Percentiles rank a stretch among this genome's conserved stretches.
Conservation (phyloP, 225 moss, liverwort and hornwort genomes). For the Physcomitrellopsis africana region DNA sequence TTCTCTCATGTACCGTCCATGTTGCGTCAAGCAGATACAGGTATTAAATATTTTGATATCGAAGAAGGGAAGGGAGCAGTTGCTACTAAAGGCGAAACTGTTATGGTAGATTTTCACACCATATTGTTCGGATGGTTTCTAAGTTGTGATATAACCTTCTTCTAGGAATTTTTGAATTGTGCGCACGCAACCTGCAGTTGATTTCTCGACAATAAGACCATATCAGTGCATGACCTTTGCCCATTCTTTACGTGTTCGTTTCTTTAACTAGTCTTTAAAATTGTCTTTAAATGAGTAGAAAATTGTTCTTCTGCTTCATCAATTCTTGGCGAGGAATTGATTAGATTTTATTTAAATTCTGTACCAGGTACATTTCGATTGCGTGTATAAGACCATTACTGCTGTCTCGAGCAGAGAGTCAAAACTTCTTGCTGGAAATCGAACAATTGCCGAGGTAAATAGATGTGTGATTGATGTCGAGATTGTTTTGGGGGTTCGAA, state of each 20-base stretch:
- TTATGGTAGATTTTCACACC: conserved; percentile 41
- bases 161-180: conserved; percentile 1
- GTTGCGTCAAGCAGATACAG: conserved; percentile 55
- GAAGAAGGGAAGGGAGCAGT: conserved; percentile 56
- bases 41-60: conserved; percentile 65
- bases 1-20: conserved; percentile 38
- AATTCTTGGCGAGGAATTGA: conserved; percentile 23
- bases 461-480: background rate
- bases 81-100: conserved; percentile 58
- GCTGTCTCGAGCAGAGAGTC: conserved; percentile 79
- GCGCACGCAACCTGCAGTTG: background rate
- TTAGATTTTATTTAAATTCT: conserved; percentile 15
- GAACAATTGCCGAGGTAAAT: conserved; percentile 66
- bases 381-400: conserved; percentile 64
- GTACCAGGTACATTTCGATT: conserved; percentile 72
- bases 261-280: background rate
- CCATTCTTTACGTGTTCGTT: background rate
- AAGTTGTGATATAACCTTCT: background rate
- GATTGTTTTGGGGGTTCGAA: background rate
- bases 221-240: background rate
- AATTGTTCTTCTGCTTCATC: background rate
- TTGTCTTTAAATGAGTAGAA: conserved; percentile 5
- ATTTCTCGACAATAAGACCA: background rate
- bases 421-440: conserved; percentile 73
- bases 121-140: background rate